Conservation (phyloP, 2,329 filamentous ascomycete genomes). For the Zymoseptoria crescenta region DNA sequence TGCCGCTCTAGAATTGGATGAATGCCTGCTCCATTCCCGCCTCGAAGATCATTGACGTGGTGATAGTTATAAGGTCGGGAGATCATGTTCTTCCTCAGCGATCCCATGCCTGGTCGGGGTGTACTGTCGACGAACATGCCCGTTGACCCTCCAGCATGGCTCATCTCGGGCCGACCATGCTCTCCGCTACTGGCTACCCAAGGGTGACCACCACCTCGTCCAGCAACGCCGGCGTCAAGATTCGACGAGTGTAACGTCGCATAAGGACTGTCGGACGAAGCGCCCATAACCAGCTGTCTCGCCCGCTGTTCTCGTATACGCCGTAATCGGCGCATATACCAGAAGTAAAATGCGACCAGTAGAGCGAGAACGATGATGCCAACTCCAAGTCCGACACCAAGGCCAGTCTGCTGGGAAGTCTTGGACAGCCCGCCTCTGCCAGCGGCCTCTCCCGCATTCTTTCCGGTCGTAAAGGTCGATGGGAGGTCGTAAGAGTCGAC, state of each 20-base stretch:
- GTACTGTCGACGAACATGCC: slow-evolving; percentile 42
- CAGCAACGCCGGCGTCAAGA: slow-evolving; percentile 29
- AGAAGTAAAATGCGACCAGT: slow-evolving; percentile 40
- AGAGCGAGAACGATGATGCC: slow-evolving; percentile 36
- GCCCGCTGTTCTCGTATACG: slow-evolving; percentile 41
- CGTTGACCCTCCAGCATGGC: slow-evolving; percentile 34
- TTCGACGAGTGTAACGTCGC: slow-evolving; percentile 43
- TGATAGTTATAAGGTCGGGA: slow-evolving; percentile 32
- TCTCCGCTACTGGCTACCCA: slow-evolving; percentile 28
- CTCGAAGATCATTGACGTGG: slow-evolving; percentile 25
- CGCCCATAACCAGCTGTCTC: slow-evolving; percentile 41
- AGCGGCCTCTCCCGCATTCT: neutral
- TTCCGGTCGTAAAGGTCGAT: slow-evolving; percentile 5
- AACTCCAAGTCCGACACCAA: slow-evolving; percentile 39
- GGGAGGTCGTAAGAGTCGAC: slow-evolving; percentile 47
- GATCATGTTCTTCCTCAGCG: slow-evolving; percentile 35
- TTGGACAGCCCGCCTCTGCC: slow-evolving; percentile 32
- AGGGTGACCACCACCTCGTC: slow-evolving; percentile 35
- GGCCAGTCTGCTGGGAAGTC: slow-evolving; percentile 39
- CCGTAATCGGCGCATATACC: slow-evolving; percentile 37
- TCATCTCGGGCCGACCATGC: slow-evolving; percentile 7
- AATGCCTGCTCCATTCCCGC: slow-evolving; percentile 33
- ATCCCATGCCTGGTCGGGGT: slow-evolving; percentile 35
- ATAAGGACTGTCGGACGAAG: slow-evolving; percentile 29
- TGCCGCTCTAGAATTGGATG: slow-evolving; percentile 18